Conservation (phyloP, 495 filamentous ascomycete species). For the Neurospora sp. region DNA sequence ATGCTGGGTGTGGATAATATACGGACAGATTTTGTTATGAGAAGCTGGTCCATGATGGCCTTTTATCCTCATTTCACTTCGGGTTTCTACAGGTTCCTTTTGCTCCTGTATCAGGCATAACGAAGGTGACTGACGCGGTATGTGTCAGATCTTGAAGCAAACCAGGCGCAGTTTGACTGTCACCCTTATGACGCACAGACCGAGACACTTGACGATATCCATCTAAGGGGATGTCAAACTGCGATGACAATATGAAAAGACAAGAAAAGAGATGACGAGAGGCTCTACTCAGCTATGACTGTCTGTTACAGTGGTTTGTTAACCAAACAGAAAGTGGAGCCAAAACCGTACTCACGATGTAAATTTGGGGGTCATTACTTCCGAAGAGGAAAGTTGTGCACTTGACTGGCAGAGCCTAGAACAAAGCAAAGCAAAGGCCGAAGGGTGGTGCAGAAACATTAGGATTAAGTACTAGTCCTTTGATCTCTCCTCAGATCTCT, state of each 20-base stretch:
- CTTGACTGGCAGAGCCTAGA: no score
- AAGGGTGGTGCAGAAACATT: not conserved
- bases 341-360: no score
- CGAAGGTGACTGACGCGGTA: not conserved
- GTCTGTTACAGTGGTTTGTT: not conserved
- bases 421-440: not conserved
- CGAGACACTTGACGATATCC: not conserved
- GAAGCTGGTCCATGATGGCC: not conserved
- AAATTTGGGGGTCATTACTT: no score
- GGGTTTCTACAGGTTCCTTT: not conserved
- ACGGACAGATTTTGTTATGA: not conserved
- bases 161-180: not conserved
- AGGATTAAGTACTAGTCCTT: not conserved
- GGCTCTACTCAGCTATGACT: not conserved
- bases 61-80: not conserved
- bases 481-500: not conserved
- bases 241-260: rapidly evolving
- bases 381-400: no score
- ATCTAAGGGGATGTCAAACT: not conserved
- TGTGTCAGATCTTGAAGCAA: not conserved
- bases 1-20: not conserved
- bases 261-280: rapidly evolving
- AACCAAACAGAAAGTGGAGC: no score
- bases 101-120: not conserved
- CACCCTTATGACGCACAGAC: not conserved